Evolutionary conservation across 2,329 filamentous ascomycete species (phyloP).

Genomic region (Gnomoniopsis smithogilvyi): DNA sequence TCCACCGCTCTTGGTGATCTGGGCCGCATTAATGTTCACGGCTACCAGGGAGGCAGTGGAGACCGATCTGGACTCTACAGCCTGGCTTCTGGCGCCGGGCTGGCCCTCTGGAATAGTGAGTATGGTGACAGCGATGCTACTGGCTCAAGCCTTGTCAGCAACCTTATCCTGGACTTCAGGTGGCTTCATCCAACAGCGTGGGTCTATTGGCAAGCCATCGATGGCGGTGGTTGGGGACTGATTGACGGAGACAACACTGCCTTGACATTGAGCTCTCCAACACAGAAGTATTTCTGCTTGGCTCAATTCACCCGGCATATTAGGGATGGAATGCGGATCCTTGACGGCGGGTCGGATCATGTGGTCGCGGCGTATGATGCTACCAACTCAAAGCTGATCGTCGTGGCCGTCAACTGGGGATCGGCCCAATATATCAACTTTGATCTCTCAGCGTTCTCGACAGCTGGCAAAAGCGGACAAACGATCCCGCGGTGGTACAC

Average conservation of each 20-base stretch:
- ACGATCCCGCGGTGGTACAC: slow-evolving; percentile 35
- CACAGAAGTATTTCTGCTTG: slow-evolving; percentile 39
- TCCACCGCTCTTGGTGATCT: slow-evolving; percentile 26
- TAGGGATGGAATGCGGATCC: slow-evolving; percentile 35
- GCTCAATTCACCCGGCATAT: slow-evolving; percentile 41
- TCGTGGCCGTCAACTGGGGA: slow-evolving; percentile 38
- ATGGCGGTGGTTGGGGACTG: slow-evolving; percentile 38
- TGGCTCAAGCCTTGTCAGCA: slow-evolving; percentile 30
- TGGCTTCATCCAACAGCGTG: slow-evolving; percentile 39
- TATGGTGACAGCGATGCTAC: slow-evolving; percentile 39
- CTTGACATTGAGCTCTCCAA: slow-evolving; percentile 26
- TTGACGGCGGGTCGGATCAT: slow-evolving; percentile 32
- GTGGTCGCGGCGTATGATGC: slow-evolving; percentile 37
- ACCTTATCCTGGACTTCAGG: slow-evolving; percentile 37
- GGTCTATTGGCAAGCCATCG: slow-evolving; percentile 43
- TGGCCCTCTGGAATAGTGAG: slow-evolving; percentile 40
- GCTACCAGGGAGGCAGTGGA: slow-evolving; percentile 36
- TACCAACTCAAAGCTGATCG: slow-evolving; percentile 29
- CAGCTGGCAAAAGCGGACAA: slow-evolving; percentile 28
- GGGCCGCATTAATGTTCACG: slow-evolving; percentile 40
- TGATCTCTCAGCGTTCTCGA: slow-evolving; percentile 33
- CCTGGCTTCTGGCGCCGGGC: slow-evolving; percentile 23
- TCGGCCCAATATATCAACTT: slow-evolving; percentile 35
- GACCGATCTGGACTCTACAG: slow-evolving; percentile 31
- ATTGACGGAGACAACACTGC: slow-evolving; percentile 36